phyloP scores from a whole-genome alignment of 176 grass and related monocot genomes.

The Dendrocalamus sinicus region DNA sequence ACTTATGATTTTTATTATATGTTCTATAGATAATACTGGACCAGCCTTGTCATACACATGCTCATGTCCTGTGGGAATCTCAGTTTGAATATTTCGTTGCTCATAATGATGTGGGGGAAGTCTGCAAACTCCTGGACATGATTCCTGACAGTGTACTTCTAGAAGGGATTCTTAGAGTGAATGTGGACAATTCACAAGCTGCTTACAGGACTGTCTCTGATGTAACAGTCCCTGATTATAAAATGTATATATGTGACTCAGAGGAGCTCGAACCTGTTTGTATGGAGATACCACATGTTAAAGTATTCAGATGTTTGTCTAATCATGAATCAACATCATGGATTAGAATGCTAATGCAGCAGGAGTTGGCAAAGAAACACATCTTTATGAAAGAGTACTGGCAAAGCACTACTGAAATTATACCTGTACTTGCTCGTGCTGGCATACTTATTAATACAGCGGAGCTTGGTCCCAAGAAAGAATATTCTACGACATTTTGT shows the following conservation, averaged over 20 bases:
- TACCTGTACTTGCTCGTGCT: slow-evolving; percentile 73
- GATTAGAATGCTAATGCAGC: slow-evolving; percentile 70
- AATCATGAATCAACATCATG: slow-evolving; percentile 63
- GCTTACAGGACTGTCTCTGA: slow-evolving; percentile 27
- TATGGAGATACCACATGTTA: slow-evolving; percentile 77
- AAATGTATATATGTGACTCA: slow-evolving; percentile 67
- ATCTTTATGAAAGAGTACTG: slow-evolving; percentile 89
- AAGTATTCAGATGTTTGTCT: slow-evolving; percentile 62
- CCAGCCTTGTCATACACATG: slow-evolving; percentile 55
- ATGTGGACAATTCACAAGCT: slow-evolving; percentile 57
- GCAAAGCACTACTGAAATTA: slow-evolving; percentile 68
- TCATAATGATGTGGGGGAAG: slow-evolving; percentile 62
- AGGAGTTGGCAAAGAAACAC: slow-evolving; percentile 75
- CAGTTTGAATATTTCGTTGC: slow-evolving; percentile 80
- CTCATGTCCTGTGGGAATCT: slow-evolving; percentile 83
- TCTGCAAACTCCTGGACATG: slow-evolving; percentile 63
- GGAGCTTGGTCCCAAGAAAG: slow-evolving; percentile 44
- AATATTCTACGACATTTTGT: slow-evolving; percentile 47
- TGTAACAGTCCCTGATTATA: slow-evolving; percentile 52
- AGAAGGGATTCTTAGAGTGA: slow-evolving; percentile 76
- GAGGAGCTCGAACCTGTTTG: slow-evolving; percentile 75
- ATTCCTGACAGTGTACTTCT: slow-evolving; percentile 66
- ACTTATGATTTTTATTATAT: slow-evolving; percentile 43
- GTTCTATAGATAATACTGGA: slow-evolving; percentile 83
- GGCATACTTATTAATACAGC: slow-evolving; percentile 66